Base-by-base conservation (phyloP, 2,329 filamentous ascomycete genomes). In the Stagonosporopsis chrysanthemi region DNA sequence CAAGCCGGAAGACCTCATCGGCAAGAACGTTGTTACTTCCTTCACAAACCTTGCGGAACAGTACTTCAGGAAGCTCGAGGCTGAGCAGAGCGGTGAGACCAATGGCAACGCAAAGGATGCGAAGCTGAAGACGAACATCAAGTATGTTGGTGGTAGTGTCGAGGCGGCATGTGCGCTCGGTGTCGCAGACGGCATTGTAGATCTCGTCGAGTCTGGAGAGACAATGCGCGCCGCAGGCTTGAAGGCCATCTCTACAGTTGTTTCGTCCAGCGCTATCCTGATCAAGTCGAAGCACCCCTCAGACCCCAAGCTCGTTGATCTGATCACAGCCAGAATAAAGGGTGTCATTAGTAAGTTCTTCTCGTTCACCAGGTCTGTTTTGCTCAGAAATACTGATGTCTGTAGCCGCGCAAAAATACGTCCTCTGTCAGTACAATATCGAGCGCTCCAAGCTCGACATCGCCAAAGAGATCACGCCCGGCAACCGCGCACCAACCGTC, bases 151-250 rank as follows among this genome's bases (percentile, higher is more conserved):
- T 64, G 95, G 95, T 15, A 98, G 94, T 82, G 95, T 99, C 31
- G 95, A 99, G 80, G 94, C 95, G 48, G 94, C 95, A 36, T 99
- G 95, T 75, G 94, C 95, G 19, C 82, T 99, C 52, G 95, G 95
- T 50, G 93, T 98, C 26, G 95, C 95, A 40, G 94, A 98, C 75
- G 95, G 94, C 47, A 97, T 99, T 75, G 92, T 99, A 43, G 95
- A 99, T 80, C 87, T 99, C 56, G 95, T 99, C 73, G 94, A 99
- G 82, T 98, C 95, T 19, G 95, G 95, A 54, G 94, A 98, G 79
- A 99, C 95, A 0, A 99, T 99, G 95, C 90, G 91, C 72, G 95
- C 94, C 19, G 94, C 94, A 40, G 95, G 95, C 23, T 84, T 99
- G 47, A 93, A 92, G 79, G 89, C 94, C 54, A 97, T 98, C 68